These are phyloP conservation scores for Musa schizocarpa DNA, from an alignment of 176 grass and related monocot species.

Conservation along the genomic window DNA sequence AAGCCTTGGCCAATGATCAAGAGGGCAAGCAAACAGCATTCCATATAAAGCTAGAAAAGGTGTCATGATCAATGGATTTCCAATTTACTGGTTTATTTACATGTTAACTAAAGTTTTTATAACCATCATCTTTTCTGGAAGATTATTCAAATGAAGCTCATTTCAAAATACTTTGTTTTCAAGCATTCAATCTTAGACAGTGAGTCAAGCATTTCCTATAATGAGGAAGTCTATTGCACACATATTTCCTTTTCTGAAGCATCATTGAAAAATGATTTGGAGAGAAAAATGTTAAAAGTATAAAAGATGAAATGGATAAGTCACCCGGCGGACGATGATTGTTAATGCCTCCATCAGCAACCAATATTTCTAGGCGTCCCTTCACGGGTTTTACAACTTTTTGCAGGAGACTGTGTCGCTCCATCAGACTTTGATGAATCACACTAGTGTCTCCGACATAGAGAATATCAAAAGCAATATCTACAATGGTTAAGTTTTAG, in stretches of 20 bases:
- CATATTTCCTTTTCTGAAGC: neutral
- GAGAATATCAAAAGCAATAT: slow-evolving; percentile 96
- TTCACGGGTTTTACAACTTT: slow-evolving; percentile 75
- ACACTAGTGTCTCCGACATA: slow-evolving; percentile 89
- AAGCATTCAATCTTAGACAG: neutral
- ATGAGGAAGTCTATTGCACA: neutral
- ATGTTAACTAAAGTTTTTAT: neutral
- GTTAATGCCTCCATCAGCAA: slow-evolving; percentile 71
- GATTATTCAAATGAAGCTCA: neutral
- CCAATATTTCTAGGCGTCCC: slow-evolving; percentile 73
- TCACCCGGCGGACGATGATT: slow-evolving; percentile 46
- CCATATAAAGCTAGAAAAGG: neutral
- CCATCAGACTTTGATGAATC: slow-evolving; percentile 79
- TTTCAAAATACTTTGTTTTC: neutral
- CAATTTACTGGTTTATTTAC: neutral
- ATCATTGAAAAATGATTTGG: neutral
- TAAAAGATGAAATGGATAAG: slow-evolving; percentile 12
- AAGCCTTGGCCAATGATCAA: neutral
- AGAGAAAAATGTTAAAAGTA: neutral
- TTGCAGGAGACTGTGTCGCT: slow-evolving; percentile 58
- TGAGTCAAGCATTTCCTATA: neutral
- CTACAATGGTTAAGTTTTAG: slow-evolving; percentile 56
- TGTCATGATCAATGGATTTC: neutral
- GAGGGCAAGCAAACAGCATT: neutral
- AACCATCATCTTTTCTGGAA: neutral